Evolutionary conservation across 208 protist genomes (phyloP).

Genomic region (Plasmodiophora brassicae): DNA sequence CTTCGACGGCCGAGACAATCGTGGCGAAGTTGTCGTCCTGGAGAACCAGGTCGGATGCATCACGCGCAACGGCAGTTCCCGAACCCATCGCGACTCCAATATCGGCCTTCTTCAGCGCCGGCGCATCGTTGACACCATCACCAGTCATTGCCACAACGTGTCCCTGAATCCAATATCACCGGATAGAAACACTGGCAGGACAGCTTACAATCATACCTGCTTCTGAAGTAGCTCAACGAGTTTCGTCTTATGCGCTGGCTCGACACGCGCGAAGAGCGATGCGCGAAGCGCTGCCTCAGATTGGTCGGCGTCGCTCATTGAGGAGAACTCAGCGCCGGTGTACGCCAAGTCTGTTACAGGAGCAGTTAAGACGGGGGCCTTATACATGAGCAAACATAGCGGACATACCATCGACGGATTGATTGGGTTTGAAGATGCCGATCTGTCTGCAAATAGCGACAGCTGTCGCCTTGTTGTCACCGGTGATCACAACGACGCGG

Average conservation of each 20-base stretch:
- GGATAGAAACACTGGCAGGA: not conserved
- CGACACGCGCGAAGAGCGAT: conserved; percentile 54
- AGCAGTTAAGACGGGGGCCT: not conserved
- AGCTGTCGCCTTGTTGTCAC: conserved; percentile 75
- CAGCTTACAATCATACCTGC: not conserved
- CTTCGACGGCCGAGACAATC: conserved; percentile 86
- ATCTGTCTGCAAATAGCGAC: conserved; percentile 85
- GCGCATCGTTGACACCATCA: conserved; percentile 84
- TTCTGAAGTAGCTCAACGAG: conserved; percentile 58
- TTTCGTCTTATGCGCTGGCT: conserved; percentile 57
- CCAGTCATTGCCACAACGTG: conserved; percentile 67
- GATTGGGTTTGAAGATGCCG: conserved; percentile 70
- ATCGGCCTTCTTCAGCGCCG: conserved; percentile 94
- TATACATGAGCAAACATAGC: not conserved
- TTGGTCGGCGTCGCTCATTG: not conserved
- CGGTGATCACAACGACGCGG: conserved; percentile 94
- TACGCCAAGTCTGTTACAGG: conserved; percentile 28
- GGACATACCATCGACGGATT: conserved; percentile 34
- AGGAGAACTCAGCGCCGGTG: conserved; percentile 22
- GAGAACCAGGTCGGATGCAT: conserved; percentile 87
- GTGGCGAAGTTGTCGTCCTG: conserved; percentile 82
- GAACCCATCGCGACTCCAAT: conserved; percentile 96
- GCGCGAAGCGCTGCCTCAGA: not conserved
- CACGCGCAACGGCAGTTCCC: conserved; percentile 92
- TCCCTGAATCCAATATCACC: not conserved